Evolutionary conservation across 2,329 filamentous ascomycete genomes (phyloP).

Genomic region (Dryadomyces quercus-mongolicae): DNA sequence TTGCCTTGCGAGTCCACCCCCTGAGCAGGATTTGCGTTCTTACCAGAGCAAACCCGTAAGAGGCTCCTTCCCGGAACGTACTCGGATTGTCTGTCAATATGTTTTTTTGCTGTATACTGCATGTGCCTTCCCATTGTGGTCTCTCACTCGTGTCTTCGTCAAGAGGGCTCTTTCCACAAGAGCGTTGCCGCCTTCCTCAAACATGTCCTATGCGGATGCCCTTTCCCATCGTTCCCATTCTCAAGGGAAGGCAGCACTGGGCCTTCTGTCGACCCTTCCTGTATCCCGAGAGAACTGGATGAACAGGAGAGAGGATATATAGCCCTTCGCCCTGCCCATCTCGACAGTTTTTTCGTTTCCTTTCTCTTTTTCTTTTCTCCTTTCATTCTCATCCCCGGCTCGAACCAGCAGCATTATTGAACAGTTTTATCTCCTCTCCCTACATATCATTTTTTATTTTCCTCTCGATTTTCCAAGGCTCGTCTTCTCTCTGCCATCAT

Average conservation of each 20-base stretch:
- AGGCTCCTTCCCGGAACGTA: not conserved
- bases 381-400: not conserved
- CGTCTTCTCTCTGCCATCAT: not conserved
- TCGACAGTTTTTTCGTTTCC: not conserved
- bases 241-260: not conserved
- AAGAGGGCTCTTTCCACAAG: not conserved
- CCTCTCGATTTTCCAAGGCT: not conserved
- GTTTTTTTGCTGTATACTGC: not conserved
- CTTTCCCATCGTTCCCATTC: not conserved
- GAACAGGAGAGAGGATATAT: not conserved
- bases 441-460: not conserved
- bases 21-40: not conserved
- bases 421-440: slow-evolving; percentile 5
- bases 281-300: too few species aligned
- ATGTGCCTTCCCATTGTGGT: not conserved
- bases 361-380: not conserved
- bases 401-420: slow-evolving; percentile 5
- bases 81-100: not conserved
- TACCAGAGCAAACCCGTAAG: not conserved
- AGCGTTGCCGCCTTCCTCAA: too few species aligned
- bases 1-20: not conserved
- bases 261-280: not conserved
- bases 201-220: not conserved
- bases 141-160: too few species aligned
- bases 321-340: not conserved